Conservation (phyloP, 805 yeast species). For the Metschnikowia matae region DNA sequence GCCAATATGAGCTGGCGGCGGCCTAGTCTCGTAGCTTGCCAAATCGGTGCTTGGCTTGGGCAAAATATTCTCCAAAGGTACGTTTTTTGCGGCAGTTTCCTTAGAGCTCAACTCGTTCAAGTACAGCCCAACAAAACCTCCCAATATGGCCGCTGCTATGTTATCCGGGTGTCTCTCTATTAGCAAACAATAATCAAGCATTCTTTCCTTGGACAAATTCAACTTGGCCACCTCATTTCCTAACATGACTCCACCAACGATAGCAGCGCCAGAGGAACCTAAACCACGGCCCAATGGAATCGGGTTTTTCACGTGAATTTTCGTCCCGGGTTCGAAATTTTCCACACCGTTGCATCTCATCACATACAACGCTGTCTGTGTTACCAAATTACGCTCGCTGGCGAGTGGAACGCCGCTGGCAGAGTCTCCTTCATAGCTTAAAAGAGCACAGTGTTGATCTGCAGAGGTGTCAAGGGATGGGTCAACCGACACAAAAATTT, state of each 20-base stretch:
- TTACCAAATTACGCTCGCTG: slow-evolving; percentile 79
- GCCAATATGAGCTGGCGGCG: slow-evolving; percentile 84
- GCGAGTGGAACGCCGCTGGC: slow-evolving; percentile 72
- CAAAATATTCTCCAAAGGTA: slow-evolving; percentile 80
- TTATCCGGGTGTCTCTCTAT: slow-evolving; percentile 98
- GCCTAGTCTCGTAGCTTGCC: slow-evolving; percentile 27
- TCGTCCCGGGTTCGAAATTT: slow-evolving; percentile 80
- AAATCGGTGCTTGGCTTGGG: slow-evolving; percentile 71
- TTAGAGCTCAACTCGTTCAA: slow-evolving; percentile 71
- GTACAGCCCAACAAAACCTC: slow-evolving; percentile 96
- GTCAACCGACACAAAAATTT: slow-evolving; percentile 66
- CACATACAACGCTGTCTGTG: slow-evolving; percentile 89
- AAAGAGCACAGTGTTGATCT: slow-evolving; percentile 65
- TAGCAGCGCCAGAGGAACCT: slow-evolving; percentile 98
- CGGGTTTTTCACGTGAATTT: slow-evolving; percentile 77
- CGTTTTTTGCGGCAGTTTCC: slow-evolving; percentile 71
- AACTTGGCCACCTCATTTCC: slow-evolving; percentile 82
- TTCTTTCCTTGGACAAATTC: slow-evolving; percentile 67
- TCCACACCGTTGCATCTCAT: slow-evolving; percentile 76
- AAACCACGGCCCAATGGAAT: slow-evolving; percentile 96
- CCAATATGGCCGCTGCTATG: slow-evolving; percentile 98
- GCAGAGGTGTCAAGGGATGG: slow-evolving; percentile 39
- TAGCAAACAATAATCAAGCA: slow-evolving; percentile 93
- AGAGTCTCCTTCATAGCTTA: slow-evolving; percentile 78
- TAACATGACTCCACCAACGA: slow-evolving; percentile 90